Evolutionary conservation across 1,284 basidiomycete genomes (phyloP), one percentile per base, ranked within the genome.

Genomic region (Pterula multifida): DNA sequence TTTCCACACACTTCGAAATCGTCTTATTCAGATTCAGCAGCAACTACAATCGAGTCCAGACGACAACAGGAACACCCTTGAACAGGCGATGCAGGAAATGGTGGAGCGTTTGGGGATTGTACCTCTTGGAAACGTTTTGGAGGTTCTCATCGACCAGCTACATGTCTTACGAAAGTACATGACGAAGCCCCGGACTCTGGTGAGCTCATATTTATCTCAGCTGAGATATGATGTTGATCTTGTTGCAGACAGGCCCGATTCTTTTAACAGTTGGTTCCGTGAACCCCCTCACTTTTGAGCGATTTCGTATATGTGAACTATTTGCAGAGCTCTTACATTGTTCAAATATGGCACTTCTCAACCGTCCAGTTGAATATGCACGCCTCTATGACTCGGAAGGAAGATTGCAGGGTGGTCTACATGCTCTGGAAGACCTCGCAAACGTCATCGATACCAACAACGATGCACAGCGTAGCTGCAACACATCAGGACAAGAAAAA

Each of bases 311-410:
- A 60, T 90, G 92, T 63, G 96, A 99, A 66, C 76, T 99, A 4
- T 95, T 96, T 59, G 96, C 95, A 17, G 96, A 99, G 65, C 77
- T 98, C 13, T 69, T 98, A 13, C 96, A 99, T 63, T 96, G 92
- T 64, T 98, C 95, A 13, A 98, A 98, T 62, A 98, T 99, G 95
- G 84, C 88, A 1, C 77, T 98, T 13, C 72, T 98, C 32, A 98
- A 98, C 62, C 88, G 96, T 2, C 64, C 75, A 0, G 61, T 76
- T 0, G 81, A 84, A 49, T 80, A 74, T 53, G 76, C 81, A 39
- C 73, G 81, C 25, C 69, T 83, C n/a, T 95, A 95, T 61, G 83
- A 90, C 57, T 65, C 71, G 0, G 77, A 88, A 50, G 92, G 91
- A 19, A 78, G 85, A 23, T 64, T 96, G 35, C 79, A 84, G 57